Base-by-base conservation (phyloP, 768 basidiomycete genomes). In the Guyanaporus albipodus region DNA sequence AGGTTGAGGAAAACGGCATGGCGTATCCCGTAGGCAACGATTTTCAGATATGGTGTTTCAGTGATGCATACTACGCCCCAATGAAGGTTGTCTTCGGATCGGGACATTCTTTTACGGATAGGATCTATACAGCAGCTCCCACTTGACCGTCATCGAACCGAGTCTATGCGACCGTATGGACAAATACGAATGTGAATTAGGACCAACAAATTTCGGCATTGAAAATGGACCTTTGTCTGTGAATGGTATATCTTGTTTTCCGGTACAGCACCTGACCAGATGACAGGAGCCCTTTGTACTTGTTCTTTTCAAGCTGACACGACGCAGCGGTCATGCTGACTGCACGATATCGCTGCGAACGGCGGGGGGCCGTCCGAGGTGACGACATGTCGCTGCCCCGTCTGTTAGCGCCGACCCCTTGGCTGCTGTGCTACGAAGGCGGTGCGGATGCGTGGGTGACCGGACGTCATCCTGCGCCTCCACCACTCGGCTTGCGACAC, bases 381-480 rank as follows among this genome's bases (percentile, higher is more conserved):
- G 46, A 42, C 38, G 48, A 19, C 33, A 8, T 19, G 41, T 38
- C 28, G 21, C 32, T n/a, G 22, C 28, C 28, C 37, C 33, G 14
- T n/a, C n/a, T n/a, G n/a, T 42, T 24, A 41, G 42, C 38, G 38
- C 47, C 26, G 9, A 19, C 8, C 36, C 45, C 41, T 26, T 15
- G 14, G 37, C 45, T 52, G 54, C 61, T 64, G 57, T 63, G 61
- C 46, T 38, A 31, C 18, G 6, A 44, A 62, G 42, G 62, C 61
- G 35, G 60, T 63, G 61, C 10, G 12, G 17, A 12, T 50, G 47
- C 54, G 50, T 36, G 21, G 55, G 43, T 49, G 38, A 37, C 49
- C 21, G 44, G 35, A 60, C 50, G 53, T 43, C 46, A 54, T 44
- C 19, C 48, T 46, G 42, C 52, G 51, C 56, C 62, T 39, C 58